phyloP scores from a whole-genome alignment of 306 rosid genomes.

The Rosa chinensis region DNA sequence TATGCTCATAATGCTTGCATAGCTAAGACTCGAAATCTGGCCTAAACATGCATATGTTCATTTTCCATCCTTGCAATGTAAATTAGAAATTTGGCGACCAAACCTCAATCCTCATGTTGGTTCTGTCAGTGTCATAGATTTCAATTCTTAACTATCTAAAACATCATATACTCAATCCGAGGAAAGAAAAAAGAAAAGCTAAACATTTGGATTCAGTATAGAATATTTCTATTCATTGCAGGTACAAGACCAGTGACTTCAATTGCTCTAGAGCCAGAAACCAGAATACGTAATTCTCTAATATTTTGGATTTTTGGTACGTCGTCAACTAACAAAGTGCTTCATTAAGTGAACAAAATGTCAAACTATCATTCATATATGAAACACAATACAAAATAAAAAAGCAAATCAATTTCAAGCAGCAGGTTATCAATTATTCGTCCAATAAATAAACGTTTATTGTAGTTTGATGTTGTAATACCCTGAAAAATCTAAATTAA shows the following conservation, averaged over 20 bases:
- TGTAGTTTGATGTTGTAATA: background rate
- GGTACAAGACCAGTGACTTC: background rate
- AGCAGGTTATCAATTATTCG: background rate
- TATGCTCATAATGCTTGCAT: background rate
- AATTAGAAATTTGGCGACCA: background rate
- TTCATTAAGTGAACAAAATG: background rate
- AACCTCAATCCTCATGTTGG: background rate
- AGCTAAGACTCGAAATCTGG: background rate
- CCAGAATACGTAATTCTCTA: background rate
- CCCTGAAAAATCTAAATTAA: too few relatives aligned
- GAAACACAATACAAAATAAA: background rate
- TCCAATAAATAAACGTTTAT: background rate
- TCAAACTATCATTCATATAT: background rate
- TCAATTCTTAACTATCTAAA: background rate
- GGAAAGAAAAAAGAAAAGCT: background rate
- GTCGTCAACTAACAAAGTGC: background rate
- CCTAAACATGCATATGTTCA: background rate
- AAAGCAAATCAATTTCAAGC: background rate
- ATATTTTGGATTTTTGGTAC: background rate
- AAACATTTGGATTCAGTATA: background rate
- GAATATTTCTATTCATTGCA: background rate
- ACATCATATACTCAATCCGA: background rate
- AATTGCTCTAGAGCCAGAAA: background rate
- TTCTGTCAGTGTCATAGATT: background rate
- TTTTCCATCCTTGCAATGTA: background rate